These are phyloP conservation scores for Sporothrix globosa DNA, from an alignment of 2,329 filamentous ascomycete genomes.

Conservation along the genomic window DNA sequence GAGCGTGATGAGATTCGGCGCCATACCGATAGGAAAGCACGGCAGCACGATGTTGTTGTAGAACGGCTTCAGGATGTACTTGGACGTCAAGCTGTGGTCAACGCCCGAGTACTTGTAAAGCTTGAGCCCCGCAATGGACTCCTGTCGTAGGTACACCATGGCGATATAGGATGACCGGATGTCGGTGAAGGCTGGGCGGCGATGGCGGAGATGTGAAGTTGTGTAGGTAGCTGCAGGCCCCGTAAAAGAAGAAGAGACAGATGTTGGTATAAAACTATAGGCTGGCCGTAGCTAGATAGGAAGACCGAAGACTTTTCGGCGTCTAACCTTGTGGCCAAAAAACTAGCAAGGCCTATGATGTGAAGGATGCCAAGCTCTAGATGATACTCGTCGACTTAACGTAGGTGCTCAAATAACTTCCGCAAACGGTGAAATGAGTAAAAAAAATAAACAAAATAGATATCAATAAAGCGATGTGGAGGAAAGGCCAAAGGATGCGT, in stretches of 20 bases:
- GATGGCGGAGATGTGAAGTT: neutral
- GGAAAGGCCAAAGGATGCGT: neutral
- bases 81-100: conserved; percentile 86
- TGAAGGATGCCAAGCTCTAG: conserved; percentile 12
- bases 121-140: conserved; percentile 83
- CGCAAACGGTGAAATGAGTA: neutral
- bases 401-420: conserved; percentile 1
- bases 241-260: neutral
- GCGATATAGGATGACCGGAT: neutral
- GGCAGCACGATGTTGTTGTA: conserved; percentile 94
- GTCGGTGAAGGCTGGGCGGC: neutral
- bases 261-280: neutral
- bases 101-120: conserved; percentile 95
- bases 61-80: conserved; percentile 95
- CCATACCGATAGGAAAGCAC: conserved; percentile 94
- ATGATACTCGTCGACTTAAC: neutral
- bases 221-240: neutral
- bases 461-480: conserved; percentile 8
- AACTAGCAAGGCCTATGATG: conserved; percentile 13
- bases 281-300: neutral
- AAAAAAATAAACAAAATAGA: neutral
- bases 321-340: neutral
- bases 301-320: neutral
- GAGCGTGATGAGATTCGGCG: conserved; percentile 83
- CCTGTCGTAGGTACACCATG: conserved; percentile 96